phyloP scores from a whole-genome alignment of 176 grass and related monocot species.

The sorghum (Sorghum bicolor) region DNA sequence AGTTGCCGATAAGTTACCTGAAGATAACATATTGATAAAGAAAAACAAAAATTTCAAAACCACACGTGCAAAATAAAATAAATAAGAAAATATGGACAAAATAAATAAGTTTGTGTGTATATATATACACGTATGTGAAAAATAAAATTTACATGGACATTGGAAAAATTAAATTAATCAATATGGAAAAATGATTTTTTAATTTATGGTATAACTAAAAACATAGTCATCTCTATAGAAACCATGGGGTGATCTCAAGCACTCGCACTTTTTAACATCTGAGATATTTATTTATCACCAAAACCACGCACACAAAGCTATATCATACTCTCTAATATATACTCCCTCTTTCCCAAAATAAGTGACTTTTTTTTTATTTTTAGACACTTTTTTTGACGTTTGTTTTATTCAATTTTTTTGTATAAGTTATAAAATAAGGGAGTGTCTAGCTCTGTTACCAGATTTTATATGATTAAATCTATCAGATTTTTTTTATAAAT shows the following conservation, averaged over 20 bases:
- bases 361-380: no score
- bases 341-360: no score
- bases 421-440: no score
- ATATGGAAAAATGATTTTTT: background rate
- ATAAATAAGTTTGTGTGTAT: background rate
- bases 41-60: background rate
- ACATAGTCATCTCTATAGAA: background rate
- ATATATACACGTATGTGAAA: background rate
- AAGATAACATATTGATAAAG: background rate
- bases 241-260: background rate
- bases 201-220: background rate
- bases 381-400: no score
- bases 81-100: background rate
- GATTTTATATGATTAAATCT: no score
- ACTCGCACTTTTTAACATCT: background rate
- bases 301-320: background rate
- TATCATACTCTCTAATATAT: background rate
- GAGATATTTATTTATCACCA: background rate
- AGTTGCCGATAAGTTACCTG: background rate
- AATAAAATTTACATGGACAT: background rate
- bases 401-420: no score
- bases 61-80: background rate
- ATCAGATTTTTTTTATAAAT: no score
- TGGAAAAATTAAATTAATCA: background rate
- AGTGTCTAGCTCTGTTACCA: no score